phyloP scores from a whole-genome alignment of 2,329 filamentous ascomycete genomes.

The Aspergillus ochraceoroseus region DNA sequence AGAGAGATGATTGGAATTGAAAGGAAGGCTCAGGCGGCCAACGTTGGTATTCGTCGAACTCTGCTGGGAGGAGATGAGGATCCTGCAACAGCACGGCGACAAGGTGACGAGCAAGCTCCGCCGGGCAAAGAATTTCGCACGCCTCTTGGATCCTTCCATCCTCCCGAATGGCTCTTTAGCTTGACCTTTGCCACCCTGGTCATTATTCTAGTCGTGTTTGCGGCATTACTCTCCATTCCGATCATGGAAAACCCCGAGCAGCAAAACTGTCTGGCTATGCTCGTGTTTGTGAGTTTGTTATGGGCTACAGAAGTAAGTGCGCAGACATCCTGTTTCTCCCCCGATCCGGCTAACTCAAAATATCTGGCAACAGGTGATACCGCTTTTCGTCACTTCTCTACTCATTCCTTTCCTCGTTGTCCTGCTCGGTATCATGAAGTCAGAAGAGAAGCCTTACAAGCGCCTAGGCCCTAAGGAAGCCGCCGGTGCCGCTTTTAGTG shows the following conservation, averaged over 20 bases:
- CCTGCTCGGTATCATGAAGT: slow-evolving; percentile 74
- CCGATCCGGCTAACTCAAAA: slow-evolving; percentile 9
- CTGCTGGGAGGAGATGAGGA: slow-evolving; percentile 72
- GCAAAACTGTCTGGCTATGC: slow-evolving; percentile 90
- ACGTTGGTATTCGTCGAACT: slow-evolving; percentile 71
- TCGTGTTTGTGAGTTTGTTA: slow-evolving; percentile 86
- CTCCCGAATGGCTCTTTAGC: slow-evolving; percentile 78
- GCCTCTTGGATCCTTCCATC: slow-evolving; percentile 69
- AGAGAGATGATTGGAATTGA: slow-evolving; percentile 98
- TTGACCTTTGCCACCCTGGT: slow-evolving; percentile 74
- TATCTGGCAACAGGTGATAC: slow-evolving; percentile 63
- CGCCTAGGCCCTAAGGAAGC: slow-evolving; percentile 76
- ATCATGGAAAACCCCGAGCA: slow-evolving; percentile 85
- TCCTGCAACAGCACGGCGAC: slow-evolving; percentile 63
- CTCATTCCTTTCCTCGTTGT: slow-evolving; percentile 92
- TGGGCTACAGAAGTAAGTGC: slow-evolving; percentile 85
- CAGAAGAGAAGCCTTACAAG: slow-evolving; percentile 63
- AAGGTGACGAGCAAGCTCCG: slow-evolving; percentile 73
- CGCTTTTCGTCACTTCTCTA: slow-evolving; percentile 91
- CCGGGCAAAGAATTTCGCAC: slow-evolving; percentile 67
- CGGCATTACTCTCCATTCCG: slow-evolving; percentile 66
- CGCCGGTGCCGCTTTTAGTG: slow-evolving; percentile 77
- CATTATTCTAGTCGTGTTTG: slow-evolving; percentile 66
- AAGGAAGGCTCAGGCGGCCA: slow-evolving; percentile 87
- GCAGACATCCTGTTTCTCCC: not conserved